A percentile compares a stretch with the other conserved stretches of the same genome.
These are phyloP conservation scores for Aleurites moluccanus DNA, from an alignment of 441 rosid species.

Conservation along the genomic window DNA sequence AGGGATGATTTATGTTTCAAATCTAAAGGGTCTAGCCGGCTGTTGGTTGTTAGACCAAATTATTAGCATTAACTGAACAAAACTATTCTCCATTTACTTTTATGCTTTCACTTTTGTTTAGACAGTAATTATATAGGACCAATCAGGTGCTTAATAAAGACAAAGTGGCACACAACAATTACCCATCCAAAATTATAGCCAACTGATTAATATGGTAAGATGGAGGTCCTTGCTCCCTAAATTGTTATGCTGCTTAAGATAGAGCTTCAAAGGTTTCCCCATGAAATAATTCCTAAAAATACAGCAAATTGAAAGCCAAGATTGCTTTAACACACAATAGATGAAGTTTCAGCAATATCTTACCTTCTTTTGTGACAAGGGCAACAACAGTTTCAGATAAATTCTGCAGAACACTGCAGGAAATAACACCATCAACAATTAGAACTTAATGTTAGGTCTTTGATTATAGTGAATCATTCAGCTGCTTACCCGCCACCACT, in stretches of 20 bases:
- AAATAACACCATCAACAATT: slow-evolving; percentile 24
- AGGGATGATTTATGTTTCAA: not conserved
- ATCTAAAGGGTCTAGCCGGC: not conserved
- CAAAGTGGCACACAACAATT: not conserved
- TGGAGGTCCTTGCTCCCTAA: not conserved
- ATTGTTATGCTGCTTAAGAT: not conserved
- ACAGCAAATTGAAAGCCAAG: not conserved
- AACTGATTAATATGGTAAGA: not conserved
- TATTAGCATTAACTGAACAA: not conserved
- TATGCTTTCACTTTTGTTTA: not conserved
- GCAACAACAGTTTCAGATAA: slow-evolving; percentile 70
- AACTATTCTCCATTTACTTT: not conserved
- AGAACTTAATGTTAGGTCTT: slow-evolving; percentile 5
- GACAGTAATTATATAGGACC: not conserved
- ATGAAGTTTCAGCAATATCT: slow-evolving; percentile 14
- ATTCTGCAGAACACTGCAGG: slow-evolving; percentile 73
- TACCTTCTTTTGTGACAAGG: slow-evolving; percentile 83
- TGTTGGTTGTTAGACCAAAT: not conserved
- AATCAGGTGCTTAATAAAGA: not conserved
- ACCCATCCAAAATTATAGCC: not conserved
- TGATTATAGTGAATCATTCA: slow-evolving; percentile 16
- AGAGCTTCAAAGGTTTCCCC: not conserved
- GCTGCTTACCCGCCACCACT: slow-evolving; percentile 74
- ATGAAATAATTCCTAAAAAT: not conserved
- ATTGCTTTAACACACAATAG: not conserved